Evolutionary conservation across 1,284 basidiomycete genomes (phyloP).

Genomic region (Sparassis latifolia): DNA sequence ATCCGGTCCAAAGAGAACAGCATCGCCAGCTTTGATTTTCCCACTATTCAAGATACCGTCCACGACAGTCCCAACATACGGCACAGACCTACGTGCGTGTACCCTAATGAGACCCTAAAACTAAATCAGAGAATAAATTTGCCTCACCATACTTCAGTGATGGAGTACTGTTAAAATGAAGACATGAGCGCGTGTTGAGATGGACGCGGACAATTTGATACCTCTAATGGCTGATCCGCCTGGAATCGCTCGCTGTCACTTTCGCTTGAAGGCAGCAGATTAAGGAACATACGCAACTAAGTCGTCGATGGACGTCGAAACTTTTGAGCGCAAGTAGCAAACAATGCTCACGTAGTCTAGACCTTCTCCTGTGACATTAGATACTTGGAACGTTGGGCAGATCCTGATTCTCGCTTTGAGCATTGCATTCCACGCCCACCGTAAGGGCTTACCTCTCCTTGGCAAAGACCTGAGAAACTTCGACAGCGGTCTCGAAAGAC

Average conservation of each 20-base stretch:
- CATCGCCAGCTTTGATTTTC: slow-evolving; percentile 71
- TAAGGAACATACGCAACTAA: slow-evolving; percentile 78
- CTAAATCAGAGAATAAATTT: no score
- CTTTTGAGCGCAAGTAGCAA: not conserved
- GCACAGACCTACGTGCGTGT: slow-evolving; percentile 56
- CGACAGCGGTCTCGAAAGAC: slow-evolving; percentile 70
- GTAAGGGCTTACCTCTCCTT: slow-evolving; percentile 46
- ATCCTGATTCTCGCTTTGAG: slow-evolving; percentile 39
- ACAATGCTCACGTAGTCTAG: slow-evolving; percentile 58
- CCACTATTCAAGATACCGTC: slow-evolving; percentile 87
- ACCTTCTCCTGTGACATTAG: slow-evolving; percentile 92
- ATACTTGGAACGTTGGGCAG: slow-evolving; percentile 91
- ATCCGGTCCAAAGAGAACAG: slow-evolving; percentile 87
- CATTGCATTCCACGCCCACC: no score
- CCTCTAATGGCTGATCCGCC: slow-evolving; percentile 85
- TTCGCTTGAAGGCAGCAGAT: slow-evolving; percentile 82
- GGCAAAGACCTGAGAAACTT: slow-evolving; percentile 69
- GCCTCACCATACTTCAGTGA: slow-evolving; percentile 66
- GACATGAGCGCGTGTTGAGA: not conserved
- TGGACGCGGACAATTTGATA: slow-evolving; percentile 19
- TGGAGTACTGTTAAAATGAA: slow-evolving; percentile 51
- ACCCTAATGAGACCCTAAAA: not conserved
- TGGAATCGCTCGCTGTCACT: slow-evolving; percentile 75
- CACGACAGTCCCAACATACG: slow-evolving; percentile 93
- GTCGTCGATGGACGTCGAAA: not conserved